Evolutionary conservation across 495 filamentous ascomycete genomes (phyloP).

Genomic region (Talaromyces thailandensis): DNA sequence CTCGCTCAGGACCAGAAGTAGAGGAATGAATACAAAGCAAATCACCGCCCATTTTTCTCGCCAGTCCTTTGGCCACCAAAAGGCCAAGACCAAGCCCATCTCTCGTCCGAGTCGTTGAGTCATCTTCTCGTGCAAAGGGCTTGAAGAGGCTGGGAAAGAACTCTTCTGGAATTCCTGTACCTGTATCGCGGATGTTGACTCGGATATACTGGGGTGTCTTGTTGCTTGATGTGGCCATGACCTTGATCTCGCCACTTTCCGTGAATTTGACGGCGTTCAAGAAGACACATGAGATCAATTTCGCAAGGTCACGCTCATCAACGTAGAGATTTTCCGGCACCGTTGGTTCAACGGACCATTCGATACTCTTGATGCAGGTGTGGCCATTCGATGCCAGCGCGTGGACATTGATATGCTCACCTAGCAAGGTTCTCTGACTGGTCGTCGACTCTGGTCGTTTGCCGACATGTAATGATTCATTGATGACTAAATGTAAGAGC

Average conservation of each 20-base stretch:
- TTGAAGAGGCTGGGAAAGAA: constrained; percentile 68
- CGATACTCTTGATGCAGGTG: constrained; percentile 49
- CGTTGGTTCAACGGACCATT: constrained; percentile 55
- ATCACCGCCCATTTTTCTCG: constrained; percentile 68
- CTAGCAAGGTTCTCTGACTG: constrained; percentile 48
- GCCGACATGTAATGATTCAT: constrained; percentile 62
- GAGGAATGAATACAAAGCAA: constrained; percentile 59
- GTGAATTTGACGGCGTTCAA: constrained; percentile 79
- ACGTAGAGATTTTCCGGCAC: constrained; percentile 60
- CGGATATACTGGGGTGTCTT: constrained; percentile 43
- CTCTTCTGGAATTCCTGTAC: constrained; percentile 60
- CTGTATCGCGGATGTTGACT: constrained; percentile 59
- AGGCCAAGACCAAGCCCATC: constrained; percentile 70
- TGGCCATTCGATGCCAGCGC: constrained; percentile 51
- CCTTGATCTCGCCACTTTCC: constrained; percentile 54
- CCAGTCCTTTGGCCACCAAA: constrained; percentile 67
- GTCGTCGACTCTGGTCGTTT: constrained; percentile 63
- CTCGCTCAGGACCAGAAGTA: constrained; percentile 56
- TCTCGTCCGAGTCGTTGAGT: constrained; percentile 59
- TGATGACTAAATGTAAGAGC: constrained; percentile 57
- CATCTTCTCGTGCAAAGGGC: constrained; percentile 64
- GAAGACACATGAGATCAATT: constrained; percentile 64
- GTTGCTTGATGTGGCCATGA: constrained; percentile 44
- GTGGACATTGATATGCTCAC: constrained; percentile 59
- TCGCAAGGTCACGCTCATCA: constrained; percentile 65